Evolutionary conservation across 306 rosid genomes (phyloP).

Genomic region (Heteromeles arbutifolia): DNA sequence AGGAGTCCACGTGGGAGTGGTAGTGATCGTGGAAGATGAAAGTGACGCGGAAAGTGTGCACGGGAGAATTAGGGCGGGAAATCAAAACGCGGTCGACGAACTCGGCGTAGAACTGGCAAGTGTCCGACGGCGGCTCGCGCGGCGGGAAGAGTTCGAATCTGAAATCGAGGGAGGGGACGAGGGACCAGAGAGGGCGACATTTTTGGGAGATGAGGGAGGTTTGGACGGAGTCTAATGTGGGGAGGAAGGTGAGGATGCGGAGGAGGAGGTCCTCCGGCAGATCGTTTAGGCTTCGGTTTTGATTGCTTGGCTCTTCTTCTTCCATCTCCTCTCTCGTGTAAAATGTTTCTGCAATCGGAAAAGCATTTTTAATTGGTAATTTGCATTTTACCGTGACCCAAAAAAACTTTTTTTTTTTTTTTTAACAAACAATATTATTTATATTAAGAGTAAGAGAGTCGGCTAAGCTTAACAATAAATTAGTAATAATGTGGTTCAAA

Average conservation of each 20-base stretch:
- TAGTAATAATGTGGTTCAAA: no score
- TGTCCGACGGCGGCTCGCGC: background rate
- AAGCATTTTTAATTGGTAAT: background rate
- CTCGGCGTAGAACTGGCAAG: background rate
- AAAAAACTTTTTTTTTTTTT: no score
- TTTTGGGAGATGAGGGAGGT: background rate
- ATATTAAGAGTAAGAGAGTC: rapidly evolving
- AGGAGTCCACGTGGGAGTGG: slow-evolving; percentile 5
- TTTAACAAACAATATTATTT: no score
- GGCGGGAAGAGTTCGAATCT: background rate
- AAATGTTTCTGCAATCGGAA: background rate
- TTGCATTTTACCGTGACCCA: no score
- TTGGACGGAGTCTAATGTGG: background rate
- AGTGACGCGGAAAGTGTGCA: background rate
- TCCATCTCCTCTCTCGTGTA: background rate
- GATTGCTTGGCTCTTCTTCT: background rate
- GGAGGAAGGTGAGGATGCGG: background rate
- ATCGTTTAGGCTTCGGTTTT: background rate
- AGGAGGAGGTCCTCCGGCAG: background rate
- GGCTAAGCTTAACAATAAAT: rapidly evolving
- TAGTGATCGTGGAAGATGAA: background rate
- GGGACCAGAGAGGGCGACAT: background rate
- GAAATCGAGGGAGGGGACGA: background rate
- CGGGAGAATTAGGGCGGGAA: background rate
- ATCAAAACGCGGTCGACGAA: slow-evolving; percentile 3